A percentile compares a stretch with the other conserved stretches of the same genome.
Evolutionary conservation across 1,139 yeast genomes (phyloP).

Genomic region (Debaryomyces singareniensis): DNA sequence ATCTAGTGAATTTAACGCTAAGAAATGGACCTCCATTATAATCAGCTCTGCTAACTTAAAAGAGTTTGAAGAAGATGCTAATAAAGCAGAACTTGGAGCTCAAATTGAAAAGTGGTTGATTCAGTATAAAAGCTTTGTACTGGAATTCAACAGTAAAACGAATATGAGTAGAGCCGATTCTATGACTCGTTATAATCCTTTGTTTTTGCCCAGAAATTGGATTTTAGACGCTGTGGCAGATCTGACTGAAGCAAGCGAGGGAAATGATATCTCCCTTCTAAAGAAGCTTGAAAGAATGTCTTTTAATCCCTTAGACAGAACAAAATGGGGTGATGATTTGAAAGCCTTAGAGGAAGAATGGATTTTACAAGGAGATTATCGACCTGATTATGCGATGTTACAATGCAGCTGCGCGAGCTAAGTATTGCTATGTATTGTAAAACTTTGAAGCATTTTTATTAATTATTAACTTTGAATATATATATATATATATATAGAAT

Average conservation of each 20-base stretch:
- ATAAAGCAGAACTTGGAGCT: slow-evolving; percentile 13
- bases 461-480: background rate
- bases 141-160: slow-evolving; percentile 20
- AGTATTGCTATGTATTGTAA: slow-evolving; percentile 5
- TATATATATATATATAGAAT: background rate
- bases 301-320: slow-evolving; percentile 51
- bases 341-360: slow-evolving; percentile 53
- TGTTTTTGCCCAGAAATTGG: slow-evolving; percentile 82
- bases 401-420: slow-evolving; percentile 65
- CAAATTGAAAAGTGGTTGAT: slow-evolving; percentile 31
- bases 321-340: slow-evolving; percentile 58
- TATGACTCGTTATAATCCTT: slow-evolving; percentile 51
- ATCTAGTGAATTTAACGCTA: slow-evolving; percentile 9
- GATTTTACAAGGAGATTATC: slow-evolving; percentile 41
- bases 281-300: slow-evolving; percentile 57
- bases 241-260: slow-evolving; percentile 32
- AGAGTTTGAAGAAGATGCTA: slow-evolving; percentile 22
- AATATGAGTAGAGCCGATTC: slow-evolving; percentile 25
- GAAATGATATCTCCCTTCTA: slow-evolving; percentile 33
- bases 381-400: slow-evolving; percentile 46
- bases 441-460: background rate
- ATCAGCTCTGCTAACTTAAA: slow-evolving; percentile 6
- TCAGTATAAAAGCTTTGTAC: slow-evolving; percentile 27
- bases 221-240: slow-evolving; percentile 77
- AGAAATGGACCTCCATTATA: slow-evolving; percentile 20